Evolutionary conservation across 495 filamentous ascomycete genomes (phyloP), one percentile per base, ranked within the genome.

Genomic region (Pseudevernia furfuracea): DNA sequence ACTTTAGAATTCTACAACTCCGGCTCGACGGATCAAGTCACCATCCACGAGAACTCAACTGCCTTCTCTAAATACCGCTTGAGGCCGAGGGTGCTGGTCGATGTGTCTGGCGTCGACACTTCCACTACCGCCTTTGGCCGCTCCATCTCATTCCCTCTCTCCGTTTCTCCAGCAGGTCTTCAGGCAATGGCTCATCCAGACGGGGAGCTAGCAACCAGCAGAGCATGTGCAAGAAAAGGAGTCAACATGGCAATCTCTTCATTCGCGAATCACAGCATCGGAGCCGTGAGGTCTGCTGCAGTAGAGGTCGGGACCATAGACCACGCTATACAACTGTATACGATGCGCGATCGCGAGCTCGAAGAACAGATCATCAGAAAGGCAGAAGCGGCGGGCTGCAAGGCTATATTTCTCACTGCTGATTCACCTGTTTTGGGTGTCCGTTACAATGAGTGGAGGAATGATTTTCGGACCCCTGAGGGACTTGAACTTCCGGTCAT

Each of bases 121-220:
- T 75, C 69, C 28, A 78, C 73, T 4, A 69, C 62, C 8, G 66
- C 81, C 11, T 81, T 82, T 62, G 79, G 74, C 23, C 61, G 61
- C 5, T 63, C 74, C 23, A 76, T 75, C 11, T 59, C 66, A 10
- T 68, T 77, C 38, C 80, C 78, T 12, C 68, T 81, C 25, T 74
- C 72, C 14, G 65, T 76, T 23, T 72, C 74, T 1, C 80, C 79
- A 15, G 73, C 78, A 1, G 80, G 72, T 10, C 72, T 81, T 62
- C 80, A 81, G n/a, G 71, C 67, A 23, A 72, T 81, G 58, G 77
- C 78, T 15, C 76, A 82, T 66, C 75, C 73, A 25, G 79, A 81
- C 36, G 81, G 81, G 32, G 81, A 83, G 61, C 41, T 78, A 11
- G 80, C 76, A 14, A 79, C 80, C 28, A 71, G 75, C 9, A 72